Evolutionary conservation across 106 monocot genomes (phyloP).

Genomic region (Iris macrosiphon): DNA sequence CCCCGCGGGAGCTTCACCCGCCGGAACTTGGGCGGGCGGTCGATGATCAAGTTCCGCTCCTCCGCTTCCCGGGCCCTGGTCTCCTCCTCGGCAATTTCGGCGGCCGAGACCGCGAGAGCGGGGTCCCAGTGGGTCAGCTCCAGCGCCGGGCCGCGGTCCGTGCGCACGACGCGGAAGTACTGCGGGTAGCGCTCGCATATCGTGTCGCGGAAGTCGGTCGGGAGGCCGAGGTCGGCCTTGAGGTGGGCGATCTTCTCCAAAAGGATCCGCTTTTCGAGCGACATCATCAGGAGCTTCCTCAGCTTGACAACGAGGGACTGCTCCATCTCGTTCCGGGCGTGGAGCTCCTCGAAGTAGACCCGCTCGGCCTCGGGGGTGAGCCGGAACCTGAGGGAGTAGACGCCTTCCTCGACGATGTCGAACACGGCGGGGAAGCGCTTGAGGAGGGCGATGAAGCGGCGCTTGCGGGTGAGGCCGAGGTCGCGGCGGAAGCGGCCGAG

Average conservation of each 20-base stretch:
- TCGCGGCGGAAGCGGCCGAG: slow-evolving; percentile 64
- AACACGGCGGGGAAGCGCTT: slow-evolving; percentile 87
- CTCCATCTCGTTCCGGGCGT: slow-evolving; percentile 79
- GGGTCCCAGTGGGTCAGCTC: slow-evolving; percentile 93
- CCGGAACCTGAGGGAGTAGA: slow-evolving; percentile 74
- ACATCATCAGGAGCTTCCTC: slow-evolving; percentile 95
- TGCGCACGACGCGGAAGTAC: slow-evolving; percentile 68
- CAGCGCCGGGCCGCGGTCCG: slow-evolving; percentile 80
- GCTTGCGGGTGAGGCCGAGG: slow-evolving; percentile 84
- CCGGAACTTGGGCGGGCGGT: slow-evolving; percentile 72
- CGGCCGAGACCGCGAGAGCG: slow-evolving; percentile 63
- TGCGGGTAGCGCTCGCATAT: slow-evolving; percentile 84
- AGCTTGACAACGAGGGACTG: slow-evolving; percentile 48
- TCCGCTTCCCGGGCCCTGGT: slow-evolving; percentile 50
- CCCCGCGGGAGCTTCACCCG: slow-evolving; percentile 79
- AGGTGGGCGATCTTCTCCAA: slow-evolving; percentile 87
- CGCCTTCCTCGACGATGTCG: slow-evolving; percentile 91
- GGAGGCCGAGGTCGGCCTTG: slow-evolving; percentile 73
- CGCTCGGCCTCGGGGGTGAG: slow-evolving; percentile 76
- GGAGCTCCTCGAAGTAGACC: slow-evolving; percentile 79
- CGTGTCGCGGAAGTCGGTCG: slow-evolving; percentile 59
- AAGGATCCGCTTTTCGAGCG: slow-evolving; percentile 69
- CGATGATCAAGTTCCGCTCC: slow-evolving; percentile 84
- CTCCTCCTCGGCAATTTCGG: slow-evolving; percentile 73
- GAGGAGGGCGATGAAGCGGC: slow-evolving; percentile 82